Evolutionary conservation across 139 green algal species (phyloP).

Genomic region (Trebouxia sp.): DNA sequence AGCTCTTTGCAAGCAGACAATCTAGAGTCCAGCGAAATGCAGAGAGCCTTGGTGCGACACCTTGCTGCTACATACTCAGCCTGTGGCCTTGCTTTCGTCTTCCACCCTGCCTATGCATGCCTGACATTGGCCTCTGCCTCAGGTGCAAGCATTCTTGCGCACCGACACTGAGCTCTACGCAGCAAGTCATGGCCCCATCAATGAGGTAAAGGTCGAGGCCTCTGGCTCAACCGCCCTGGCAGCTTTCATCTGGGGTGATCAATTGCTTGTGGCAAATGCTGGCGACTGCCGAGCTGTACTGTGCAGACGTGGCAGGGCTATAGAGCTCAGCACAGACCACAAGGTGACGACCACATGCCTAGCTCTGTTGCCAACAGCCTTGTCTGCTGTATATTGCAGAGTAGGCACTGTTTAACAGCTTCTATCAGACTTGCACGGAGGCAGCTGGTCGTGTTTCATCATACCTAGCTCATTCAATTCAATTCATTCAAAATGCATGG

Average conservation of each 20-base stretch:
- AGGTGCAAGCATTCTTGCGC: constrained; percentile 21
- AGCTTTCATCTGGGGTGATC: constrained; percentile 28
- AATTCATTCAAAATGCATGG: background rate
- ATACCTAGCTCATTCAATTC: too few species aligned
- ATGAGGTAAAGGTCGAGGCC: background rate
- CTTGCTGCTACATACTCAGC: background rate
- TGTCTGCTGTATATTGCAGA: background rate
- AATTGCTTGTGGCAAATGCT: constrained; percentile 68
- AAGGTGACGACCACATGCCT: constrained; percentile 41
- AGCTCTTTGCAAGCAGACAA: background rate
- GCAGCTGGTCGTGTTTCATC: background rate
- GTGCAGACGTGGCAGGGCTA: constrained; percentile 43
- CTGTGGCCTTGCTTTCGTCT: background rate
- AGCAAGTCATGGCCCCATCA: background rate
- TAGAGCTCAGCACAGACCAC: constrained; percentile 61
- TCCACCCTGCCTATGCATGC: background rate
- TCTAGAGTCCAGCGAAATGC: background rate
- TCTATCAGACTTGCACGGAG: background rate
- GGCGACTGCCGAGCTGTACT: constrained; percentile 78
- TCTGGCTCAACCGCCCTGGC: constrained; percentile 36
- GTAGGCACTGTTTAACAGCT: background rate
- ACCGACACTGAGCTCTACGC: constrained; percentile 19
- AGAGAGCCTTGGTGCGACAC: constrained; percentile 29
- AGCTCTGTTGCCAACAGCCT: background rate
- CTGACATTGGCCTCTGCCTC: background rate